Evolutionary conservation across 768 basidiomycete genomes (phyloP).

Genomic region (Leccinum truebloodii): DNA sequence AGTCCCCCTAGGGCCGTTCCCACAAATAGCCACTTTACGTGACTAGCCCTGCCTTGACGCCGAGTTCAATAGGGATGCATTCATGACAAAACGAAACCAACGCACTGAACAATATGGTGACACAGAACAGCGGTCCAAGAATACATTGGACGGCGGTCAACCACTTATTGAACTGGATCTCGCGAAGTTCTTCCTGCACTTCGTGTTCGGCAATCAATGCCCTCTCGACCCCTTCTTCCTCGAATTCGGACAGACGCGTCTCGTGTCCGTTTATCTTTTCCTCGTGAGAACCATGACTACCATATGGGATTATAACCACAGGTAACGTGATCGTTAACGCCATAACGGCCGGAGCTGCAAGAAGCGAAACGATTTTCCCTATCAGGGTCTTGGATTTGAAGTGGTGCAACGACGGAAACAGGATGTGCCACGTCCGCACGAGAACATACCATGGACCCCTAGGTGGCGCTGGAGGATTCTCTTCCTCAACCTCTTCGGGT

Average conservation of each 20-base stretch:
- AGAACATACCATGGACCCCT: slow-evolving; percentile 40
- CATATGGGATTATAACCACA: slow-evolving; percentile 73
- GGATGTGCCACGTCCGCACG: slow-evolving; percentile 50
- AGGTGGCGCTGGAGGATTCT: slow-evolving; percentile 40
- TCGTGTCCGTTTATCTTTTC: slow-evolving; percentile 38
- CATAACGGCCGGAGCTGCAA: slow-evolving; percentile 88
- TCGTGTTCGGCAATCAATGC: slow-evolving; percentile 74
- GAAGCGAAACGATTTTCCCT: slow-evolving; percentile 70
- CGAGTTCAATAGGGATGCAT: not conserved
- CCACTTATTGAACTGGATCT: slow-evolving; percentile 74
- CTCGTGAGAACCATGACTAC: slow-evolving; percentile 14
- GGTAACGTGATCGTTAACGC: slow-evolving; percentile 86
- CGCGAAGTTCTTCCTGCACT: slow-evolving; percentile 67
- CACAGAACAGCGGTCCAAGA: slow-evolving; percentile 78
- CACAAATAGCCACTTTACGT: slow-evolving; percentile 53
- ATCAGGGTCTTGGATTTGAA: slow-evolving; percentile 70
- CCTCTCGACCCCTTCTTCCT: slow-evolving; percentile 73
- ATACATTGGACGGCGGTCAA: slow-evolving; percentile 83
- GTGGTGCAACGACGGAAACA: slow-evolving; percentile 84
- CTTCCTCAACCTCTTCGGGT: slow-evolving; percentile 44
- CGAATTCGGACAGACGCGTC: slow-evolving; percentile 62
- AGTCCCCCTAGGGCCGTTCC: slow-evolving; percentile 58
- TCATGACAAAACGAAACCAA: slow-evolving; percentile 16
- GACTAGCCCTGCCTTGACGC: slow-evolving; percentile 34
- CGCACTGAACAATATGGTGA: slow-evolving; percentile 76